Evolutionary conservation across 306 rosid genomes (phyloP).

Genomic region (Gleditsia sinensis): DNA sequence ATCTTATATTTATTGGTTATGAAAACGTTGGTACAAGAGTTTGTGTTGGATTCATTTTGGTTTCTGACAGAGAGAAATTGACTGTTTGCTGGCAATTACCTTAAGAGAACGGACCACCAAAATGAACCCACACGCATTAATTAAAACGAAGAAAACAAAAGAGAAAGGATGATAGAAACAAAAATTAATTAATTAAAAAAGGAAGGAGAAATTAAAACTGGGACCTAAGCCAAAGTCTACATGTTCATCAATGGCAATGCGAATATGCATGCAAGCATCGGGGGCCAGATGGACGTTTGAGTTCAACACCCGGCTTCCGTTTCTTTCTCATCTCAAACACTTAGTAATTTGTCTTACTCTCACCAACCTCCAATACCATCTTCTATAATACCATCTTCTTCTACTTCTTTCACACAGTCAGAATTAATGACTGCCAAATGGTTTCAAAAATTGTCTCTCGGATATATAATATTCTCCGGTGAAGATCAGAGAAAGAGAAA

Average conservation of each 20-base stretch:
- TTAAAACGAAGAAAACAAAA: background rate
- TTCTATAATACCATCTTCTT: no score
- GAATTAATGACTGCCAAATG: background rate
- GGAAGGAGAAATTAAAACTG: background rate
- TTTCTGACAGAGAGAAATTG: conserved; percentile 21
- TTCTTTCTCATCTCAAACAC: background rate
- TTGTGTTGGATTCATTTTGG: background rate
- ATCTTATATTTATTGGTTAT: background rate
- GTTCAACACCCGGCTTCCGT: background rate
- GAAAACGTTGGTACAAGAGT: background rate
- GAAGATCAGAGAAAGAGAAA: background rate
- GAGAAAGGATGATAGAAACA: no score
- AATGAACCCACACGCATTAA: conserved; percentile 6
- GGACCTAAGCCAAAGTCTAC: background rate
- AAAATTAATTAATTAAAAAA: background rate
- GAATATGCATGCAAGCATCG: conserved; percentile 16
- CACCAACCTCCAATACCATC: background rate
- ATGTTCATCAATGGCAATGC: conserved; percentile 3
- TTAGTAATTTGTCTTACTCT: background rate
- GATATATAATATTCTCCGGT: background rate
- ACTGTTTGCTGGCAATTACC: conserved; percentile 23
- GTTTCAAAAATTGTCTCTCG: background rate
- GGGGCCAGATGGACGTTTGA: background rate
- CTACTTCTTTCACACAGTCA: background rate
- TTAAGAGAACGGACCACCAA: conserved; percentile 10